phyloP scores from a whole-genome alignment of 495 filamentous ascomycete species.

The Neurospora sp. region DNA sequence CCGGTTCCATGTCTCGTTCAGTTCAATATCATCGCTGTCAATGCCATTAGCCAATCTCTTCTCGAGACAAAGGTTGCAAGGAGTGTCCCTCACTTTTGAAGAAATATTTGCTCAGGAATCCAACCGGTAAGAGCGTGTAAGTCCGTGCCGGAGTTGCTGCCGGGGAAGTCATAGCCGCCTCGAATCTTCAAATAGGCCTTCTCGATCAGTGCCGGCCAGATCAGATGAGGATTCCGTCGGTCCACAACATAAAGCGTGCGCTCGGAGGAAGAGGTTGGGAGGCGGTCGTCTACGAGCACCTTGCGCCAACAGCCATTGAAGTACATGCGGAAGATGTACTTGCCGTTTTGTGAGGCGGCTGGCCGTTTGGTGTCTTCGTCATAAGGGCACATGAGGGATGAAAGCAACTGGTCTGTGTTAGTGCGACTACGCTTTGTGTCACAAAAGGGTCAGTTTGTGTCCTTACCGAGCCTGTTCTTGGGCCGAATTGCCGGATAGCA shows the following conservation, averaged over 20 bases:
- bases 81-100: conserved; percentile 48
- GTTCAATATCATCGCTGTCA: conserved; percentile 56
- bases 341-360: conserved; percentile 60
- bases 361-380: conserved; percentile 46
- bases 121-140: conserved; percentile 85
- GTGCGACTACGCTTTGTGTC: not conserved
- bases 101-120: conserved; percentile 92
- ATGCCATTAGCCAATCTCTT: conserved; percentile 9
- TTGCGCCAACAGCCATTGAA: conserved; percentile 91
- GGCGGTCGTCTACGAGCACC: conserved; percentile 83
- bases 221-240: conserved; percentile 58
- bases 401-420: conserved; percentile 44
- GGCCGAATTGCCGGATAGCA: conserved; percentile 38
- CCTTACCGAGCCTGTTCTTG: conserved; percentile 26
- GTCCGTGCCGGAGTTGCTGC: conserved; percentile 96
- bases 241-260: conserved; percentile 82
- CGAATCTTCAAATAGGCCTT: conserved; percentile 97
- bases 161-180: conserved; percentile 95
- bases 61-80: not conserved
- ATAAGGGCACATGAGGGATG: conserved; percentile 63
- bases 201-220: conserved; percentile 93
- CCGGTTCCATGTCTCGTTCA: conserved; percentile 66
- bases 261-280: conserved; percentile 64
- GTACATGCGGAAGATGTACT: conserved; percentile 83
- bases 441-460: not conserved